Evolutionary conservation across 2,329 filamentous ascomycete species (phyloP).

Genomic region (Macrophomina phaseolina): DNA sequence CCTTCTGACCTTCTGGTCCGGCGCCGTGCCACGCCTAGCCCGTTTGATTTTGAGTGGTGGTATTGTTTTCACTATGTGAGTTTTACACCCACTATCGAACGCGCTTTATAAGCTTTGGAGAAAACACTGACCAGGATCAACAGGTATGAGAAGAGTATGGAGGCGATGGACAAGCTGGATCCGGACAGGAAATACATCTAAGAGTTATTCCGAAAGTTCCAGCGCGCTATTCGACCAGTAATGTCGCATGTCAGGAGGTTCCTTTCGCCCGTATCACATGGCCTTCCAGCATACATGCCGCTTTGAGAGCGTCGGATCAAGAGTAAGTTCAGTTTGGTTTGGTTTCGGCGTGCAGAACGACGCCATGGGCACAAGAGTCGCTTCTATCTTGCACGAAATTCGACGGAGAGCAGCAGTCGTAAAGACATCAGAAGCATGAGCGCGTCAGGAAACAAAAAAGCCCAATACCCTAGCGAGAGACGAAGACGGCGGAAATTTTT

Average conservation of each 20-base stretch:
- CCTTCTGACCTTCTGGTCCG: slow-evolving; percentile 89
- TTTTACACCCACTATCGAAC: slow-evolving; percentile 71
- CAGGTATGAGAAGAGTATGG: slow-evolving; percentile 93
- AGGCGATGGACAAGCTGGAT: slow-evolving; percentile 78
- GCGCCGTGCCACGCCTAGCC: slow-evolving; percentile 83
- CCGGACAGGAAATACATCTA: slow-evolving; percentile 83
- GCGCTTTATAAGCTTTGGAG: slow-evolving; percentile 41
- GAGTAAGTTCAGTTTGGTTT: too few species aligned
- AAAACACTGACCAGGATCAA: not conserved
- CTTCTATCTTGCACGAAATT: not conserved
- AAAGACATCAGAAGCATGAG: not conserved
- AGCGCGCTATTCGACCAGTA: not conserved
- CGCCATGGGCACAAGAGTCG: not conserved
- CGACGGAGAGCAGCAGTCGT: not conserved
- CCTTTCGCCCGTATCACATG: not conserved
- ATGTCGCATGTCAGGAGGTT: not conserved
- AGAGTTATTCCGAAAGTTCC: not conserved
- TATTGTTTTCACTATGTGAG: slow-evolving; percentile 91
- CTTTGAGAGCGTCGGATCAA: not conserved
- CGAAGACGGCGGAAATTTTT: not conserved
- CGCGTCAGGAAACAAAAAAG: not conserved
- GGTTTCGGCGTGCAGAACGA: too few species aligned
- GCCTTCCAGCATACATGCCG: not conserved
- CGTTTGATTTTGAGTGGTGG: slow-evolving; percentile 89
- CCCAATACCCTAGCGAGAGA: slow-evolving; percentile 1